Base-by-base conservation (phyloP, 1,284 basidiomycete genomes). In the Chiua sp. region DNA sequence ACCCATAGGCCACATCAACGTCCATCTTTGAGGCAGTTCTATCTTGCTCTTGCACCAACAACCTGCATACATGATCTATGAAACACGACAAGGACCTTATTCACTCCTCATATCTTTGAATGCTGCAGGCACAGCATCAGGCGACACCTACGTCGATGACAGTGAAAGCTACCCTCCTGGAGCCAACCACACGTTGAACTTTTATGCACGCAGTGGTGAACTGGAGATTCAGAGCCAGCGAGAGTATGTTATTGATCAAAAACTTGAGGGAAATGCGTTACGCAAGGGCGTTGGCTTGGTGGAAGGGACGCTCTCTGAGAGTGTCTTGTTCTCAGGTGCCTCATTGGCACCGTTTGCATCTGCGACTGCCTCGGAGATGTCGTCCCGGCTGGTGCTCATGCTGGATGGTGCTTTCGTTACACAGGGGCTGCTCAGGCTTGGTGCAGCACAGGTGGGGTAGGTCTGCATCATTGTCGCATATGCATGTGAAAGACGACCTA, bases 361-460 rank as follows among this genome's bases (percentile, higher is more conserved):
- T 32, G 30, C 57, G 18, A 64, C 51, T 49, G 60, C 64, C 33
- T 77, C 66, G 42, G 64, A 52, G 20, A 61, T 60, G 47, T 65
- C 63, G 20, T 66, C 47, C 33, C 52, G 67, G 39, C 47, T 64
- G 20, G 60, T 30, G 13, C 57, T 57, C 20, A 73, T 74, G 22
- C 72, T 76, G 15, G 69, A 72, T n/a, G 63, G 57, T 57, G 73
- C 74, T 51, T 70, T 73, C 30, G 62, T 50, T 30, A 65, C 52
- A 20, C 62, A 63, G 2, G 65, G 47, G 12, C 53, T 61, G 39
- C 62, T 51, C n/a, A n/a, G n/a, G n/a, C n/a, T n/a, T 30, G 57
- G 48, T 8, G 55, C 52, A 20, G 69, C 42, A 6, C 65, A 69
- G 39, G 69, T 55, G n/a, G 68, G 59, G 35, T 67, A 68, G 6